Percentiles rank a stretch among this genome's conserved stretches.
These are phyloP conservation scores for Przewalskia tangutica DNA, from an alignment of 257 asterid species.

Conservation along the genomic window DNA sequence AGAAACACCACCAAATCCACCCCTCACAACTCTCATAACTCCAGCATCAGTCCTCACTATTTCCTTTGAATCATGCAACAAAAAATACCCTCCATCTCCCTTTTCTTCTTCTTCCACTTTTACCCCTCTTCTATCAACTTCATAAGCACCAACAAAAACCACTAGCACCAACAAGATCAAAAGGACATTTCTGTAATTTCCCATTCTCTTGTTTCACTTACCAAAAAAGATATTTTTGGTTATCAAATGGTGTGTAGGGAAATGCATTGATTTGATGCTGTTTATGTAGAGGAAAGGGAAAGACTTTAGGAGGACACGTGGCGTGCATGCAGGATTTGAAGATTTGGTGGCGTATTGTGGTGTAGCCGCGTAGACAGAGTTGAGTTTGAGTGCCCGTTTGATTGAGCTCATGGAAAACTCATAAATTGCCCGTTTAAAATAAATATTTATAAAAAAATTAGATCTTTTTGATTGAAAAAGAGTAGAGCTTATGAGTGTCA, in stretches of 20 bases:
- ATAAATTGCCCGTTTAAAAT: too few species aligned
- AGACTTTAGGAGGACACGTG: constrained; percentile 31
- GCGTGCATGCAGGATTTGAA: constrained; percentile 42
- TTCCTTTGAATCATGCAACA: constrained; percentile 29
- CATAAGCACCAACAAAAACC: constrained; percentile 7
- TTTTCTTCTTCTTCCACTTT: constrained; percentile 6
- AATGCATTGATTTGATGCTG: neutral
- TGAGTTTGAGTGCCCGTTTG: neutral
- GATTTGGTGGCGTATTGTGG: constrained; percentile 35
- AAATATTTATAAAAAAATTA: too few species aligned
- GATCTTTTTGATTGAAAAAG: too few species aligned
- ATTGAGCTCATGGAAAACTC: too few species aligned
- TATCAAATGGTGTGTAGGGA: neutral
- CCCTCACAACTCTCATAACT: too few species aligned
- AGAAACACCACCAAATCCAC: too few species aligned
- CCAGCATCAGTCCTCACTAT: too few species aligned
- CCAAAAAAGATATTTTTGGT: neutral
- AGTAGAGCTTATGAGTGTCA: too few species aligned
- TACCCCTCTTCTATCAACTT: neutral
- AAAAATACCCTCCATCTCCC: constrained; percentile 15
- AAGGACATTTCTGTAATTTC: constrained; percentile 1
- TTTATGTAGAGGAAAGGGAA: constrained; percentile 24
- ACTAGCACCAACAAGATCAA: constrained; percentile 14
- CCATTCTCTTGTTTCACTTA: neutral
- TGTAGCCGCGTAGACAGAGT: constrained; percentile 16